These are phyloP conservation scores for Malus hybrid DNA, from an alignment of 331 rosid species.

Conservation along the genomic window DNA sequence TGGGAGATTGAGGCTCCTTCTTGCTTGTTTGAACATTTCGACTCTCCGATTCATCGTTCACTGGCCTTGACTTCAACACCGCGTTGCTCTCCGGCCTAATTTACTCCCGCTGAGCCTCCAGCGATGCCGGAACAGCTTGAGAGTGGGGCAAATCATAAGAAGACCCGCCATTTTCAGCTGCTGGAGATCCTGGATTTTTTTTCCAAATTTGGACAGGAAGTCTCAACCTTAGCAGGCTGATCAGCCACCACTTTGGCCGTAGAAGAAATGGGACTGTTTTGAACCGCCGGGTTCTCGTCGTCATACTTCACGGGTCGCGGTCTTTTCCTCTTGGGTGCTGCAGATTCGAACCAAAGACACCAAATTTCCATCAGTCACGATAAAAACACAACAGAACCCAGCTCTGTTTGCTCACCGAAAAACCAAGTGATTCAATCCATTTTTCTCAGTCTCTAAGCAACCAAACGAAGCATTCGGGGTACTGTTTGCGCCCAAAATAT, in stretches of 20 bases:
- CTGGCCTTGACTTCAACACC: constrained; percentile 30
- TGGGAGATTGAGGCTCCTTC: constrained; percentile 65
- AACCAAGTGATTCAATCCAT: no score
- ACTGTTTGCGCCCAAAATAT: no score
- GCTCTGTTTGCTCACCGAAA: no score
- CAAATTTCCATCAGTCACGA: no score
- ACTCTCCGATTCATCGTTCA: constrained; percentile 42
- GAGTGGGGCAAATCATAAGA: constrained; percentile 22
- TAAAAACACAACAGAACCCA: no score
- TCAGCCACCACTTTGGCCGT: constrained; percentile 35
- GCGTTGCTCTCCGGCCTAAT: constrained; percentile 31
- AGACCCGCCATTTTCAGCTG: constrained; percentile 39
- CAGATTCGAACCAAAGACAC: neutral
- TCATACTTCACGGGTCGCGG: constrained; percentile 68
- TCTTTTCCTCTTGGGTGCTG: constrained; percentile 86
- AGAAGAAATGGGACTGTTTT: constrained; percentile 51
- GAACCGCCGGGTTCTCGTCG: constrained; percentile 46
- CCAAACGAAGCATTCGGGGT: constrained; percentile 15
- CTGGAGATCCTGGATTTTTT: constrained; percentile 41
- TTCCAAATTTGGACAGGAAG: constrained; percentile 33
- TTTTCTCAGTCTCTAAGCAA: constrained; percentile 11
- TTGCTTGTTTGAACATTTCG: constrained; percentile 39
- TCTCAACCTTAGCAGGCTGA: constrained; percentile 45
- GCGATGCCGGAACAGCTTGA: constrained; percentile 12
- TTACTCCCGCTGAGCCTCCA: constrained; percentile 38